Conservation (phyloP, 805 yeast genomes). For the Metschnikowia bowlesiae region DNA sequence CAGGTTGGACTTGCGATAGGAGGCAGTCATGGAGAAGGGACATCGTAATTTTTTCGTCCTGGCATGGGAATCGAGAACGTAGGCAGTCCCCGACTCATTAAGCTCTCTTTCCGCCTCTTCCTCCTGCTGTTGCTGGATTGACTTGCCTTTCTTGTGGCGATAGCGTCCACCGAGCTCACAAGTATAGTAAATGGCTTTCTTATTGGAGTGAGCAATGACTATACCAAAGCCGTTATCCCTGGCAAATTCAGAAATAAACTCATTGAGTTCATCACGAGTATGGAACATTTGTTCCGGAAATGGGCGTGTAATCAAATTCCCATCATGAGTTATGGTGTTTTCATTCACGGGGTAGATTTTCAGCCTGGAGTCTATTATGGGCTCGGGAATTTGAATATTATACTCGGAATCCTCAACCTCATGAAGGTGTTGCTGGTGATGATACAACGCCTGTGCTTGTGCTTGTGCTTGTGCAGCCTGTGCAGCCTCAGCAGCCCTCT, state of each 20-base stretch:
- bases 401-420: slow-evolving; percentile 32
- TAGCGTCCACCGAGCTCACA: slow-evolving; percentile 57
- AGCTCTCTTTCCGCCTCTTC: slow-evolving; percentile 20
- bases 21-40: slow-evolving; percentile 58
- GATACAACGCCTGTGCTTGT: slow-evolving; percentile 19
- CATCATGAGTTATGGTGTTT: slow-evolving; percentile 45
- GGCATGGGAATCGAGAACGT: slow-evolving; percentile 37
- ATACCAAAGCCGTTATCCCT: slow-evolving; percentile 56
- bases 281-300: slow-evolving; percentile 51
- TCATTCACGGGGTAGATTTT: slow-evolving; percentile 42
- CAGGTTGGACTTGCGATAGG: slow-evolving; percentile 45
- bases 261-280: slow-evolving; percentile 46
- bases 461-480: slow-evolving; percentile 12
- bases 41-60: slow-evolving; percentile 51
- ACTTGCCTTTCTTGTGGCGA: slow-evolving; percentile 43
- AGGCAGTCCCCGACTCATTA: slow-evolving; percentile 30
- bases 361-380: slow-evolving; percentile 39
- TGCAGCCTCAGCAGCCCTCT: slow-evolving; percentile 14
- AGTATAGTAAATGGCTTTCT: slow-evolving; percentile 55
- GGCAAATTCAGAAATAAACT: slow-evolving; percentile 52
- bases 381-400: slow-evolving; percentile 45
- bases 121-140: slow-evolving; percentile 20
- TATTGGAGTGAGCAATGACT: slow-evolving; percentile 55
- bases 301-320: slow-evolving; percentile 50
- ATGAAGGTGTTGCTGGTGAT: slow-evolving; percentile 19